Conservation (phyloP, 768 basidiomycete species). For the Suillus lakei region DNA sequence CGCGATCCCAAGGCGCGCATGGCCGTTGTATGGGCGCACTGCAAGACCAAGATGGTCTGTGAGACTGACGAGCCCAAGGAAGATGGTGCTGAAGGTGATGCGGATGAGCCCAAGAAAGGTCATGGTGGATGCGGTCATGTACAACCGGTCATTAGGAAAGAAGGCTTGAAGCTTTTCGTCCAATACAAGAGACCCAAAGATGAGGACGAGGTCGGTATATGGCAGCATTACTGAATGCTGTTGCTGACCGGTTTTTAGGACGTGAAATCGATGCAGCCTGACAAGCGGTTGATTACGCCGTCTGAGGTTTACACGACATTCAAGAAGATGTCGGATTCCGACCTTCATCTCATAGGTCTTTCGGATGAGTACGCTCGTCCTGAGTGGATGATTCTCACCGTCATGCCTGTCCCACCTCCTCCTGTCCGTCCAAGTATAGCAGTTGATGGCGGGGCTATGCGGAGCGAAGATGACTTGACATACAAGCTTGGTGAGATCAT, state of each 20-base stretch:
- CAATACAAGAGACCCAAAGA: slow-evolving; percentile 96
- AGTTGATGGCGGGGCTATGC: slow-evolving; percentile 95
- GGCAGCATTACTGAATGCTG: slow-evolving; percentile 5
- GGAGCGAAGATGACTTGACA: slow-evolving; percentile 97
- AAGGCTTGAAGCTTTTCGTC: slow-evolving; percentile 92
- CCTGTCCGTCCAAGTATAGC: slow-evolving; percentile 98
- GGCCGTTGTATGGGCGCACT: slow-evolving; percentile 83
- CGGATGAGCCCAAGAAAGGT: slow-evolving; percentile 78
- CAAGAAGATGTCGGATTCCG: slow-evolving; percentile 91
- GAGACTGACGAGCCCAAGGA: slow-evolving; percentile 90
- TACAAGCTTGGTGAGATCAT: slow-evolving; percentile 98
- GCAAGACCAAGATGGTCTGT: slow-evolving; percentile 89
- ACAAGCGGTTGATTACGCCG: slow-evolving; percentile 82
- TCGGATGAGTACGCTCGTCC: slow-evolving; percentile 96
- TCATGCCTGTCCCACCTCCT: slow-evolving; percentile 96
- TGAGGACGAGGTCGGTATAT: slow-evolving; percentile 84
- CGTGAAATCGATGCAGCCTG: slow-evolving; percentile 78
- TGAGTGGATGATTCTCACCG: slow-evolving; percentile 99
- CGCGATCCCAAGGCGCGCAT: slow-evolving; percentile 88
- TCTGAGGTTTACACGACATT: slow-evolving; percentile 93
- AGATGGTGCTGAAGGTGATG: slow-evolving; percentile 70
- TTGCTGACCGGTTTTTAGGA: slow-evolving; percentile 53
- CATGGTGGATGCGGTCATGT: slow-evolving; percentile 97
- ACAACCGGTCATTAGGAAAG: slow-evolving; percentile 91
- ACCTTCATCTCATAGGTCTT: slow-evolving; percentile 87